Evolutionary conservation across 352 stramenopile species (phyloP).

Genomic region (Globisporangium barbulae): DNA sequence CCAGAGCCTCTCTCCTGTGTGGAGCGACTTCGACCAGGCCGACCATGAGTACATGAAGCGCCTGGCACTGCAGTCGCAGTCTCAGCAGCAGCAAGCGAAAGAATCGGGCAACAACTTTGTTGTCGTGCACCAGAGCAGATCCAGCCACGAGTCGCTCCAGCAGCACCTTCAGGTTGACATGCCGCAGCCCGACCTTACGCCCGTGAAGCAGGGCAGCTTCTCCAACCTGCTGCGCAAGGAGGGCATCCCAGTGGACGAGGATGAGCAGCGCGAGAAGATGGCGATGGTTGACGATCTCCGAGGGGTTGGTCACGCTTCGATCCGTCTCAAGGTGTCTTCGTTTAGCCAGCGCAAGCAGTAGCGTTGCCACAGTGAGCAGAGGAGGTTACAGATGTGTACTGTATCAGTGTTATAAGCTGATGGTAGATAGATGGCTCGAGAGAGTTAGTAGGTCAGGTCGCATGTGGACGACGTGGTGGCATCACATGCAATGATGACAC

Average conservation of each 20-base stretch:
- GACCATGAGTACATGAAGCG: conserved; percentile 46
- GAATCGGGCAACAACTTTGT: neutral
- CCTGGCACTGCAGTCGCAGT: conserved; percentile 16
- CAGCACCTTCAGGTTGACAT: neutral
- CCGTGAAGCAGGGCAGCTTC: conserved; percentile 40
- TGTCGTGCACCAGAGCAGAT: neutral
- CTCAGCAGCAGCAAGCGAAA: neutral
- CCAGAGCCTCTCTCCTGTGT: conserved; percentile 10
- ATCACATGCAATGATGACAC: conserved; percentile 1
- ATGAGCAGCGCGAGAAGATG: conserved; percentile 29
- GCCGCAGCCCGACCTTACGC: conserved; percentile 30
- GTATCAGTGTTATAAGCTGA: too few species aligned
- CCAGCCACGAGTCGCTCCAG: neutral
- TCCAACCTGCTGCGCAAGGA: conserved; percentile 38
- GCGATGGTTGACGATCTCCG: conserved; percentile 36
- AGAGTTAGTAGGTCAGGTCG: neutral
- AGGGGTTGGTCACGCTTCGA: conserved; percentile 24
- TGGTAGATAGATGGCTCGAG: neutral
- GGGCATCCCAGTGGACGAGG: conserved; percentile 47
- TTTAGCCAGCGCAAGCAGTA: neutral
- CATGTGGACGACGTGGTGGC: neutral
- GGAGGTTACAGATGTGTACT: neutral
- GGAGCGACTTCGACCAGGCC: conserved; percentile 43
- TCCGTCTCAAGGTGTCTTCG: conserved; percentile 18
- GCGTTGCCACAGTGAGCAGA: neutral